These are phyloP conservation scores for Plasmodium cynomolgi DNA, from an alignment of 169 alveolate species.

Conservation along the genomic window DNA sequence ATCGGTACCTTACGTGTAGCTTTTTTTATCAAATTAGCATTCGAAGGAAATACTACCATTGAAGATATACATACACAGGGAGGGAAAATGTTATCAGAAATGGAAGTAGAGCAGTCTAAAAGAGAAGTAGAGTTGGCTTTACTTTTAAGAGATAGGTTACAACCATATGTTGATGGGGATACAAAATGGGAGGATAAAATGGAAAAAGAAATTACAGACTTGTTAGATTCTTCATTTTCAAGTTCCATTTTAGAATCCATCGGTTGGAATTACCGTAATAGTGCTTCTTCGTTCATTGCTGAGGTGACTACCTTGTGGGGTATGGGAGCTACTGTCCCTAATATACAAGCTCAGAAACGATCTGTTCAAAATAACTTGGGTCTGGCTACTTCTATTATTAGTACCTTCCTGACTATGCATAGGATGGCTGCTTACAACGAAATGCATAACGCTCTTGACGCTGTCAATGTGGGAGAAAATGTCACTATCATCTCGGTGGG, in stretches of 20 bases:
- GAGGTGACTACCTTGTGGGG: conserved; percentile 85
- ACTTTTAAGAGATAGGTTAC: conserved; percentile 72
- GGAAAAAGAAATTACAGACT: conserved; percentile 39
- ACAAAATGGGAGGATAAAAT: conserved; percentile 38
- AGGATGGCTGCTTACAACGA: conserved; percentile 6
- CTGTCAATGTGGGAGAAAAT: neutral
- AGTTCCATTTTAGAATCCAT: conserved; percentile 82
- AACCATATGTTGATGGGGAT: conserved; percentile 62
- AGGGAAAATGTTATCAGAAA: conserved; percentile 11
- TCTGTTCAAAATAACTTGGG: conserved; percentile 48
- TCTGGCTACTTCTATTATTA: conserved; percentile 15
- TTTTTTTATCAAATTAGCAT: conserved; percentile 27
- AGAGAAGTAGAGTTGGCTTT: conserved; percentile 81
- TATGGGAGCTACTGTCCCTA: conserved; percentile 80
- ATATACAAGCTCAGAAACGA: conserved; percentile 80
- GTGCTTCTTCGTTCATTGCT: conserved; percentile 78
- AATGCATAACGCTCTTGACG: neutral
- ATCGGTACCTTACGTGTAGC: conserved; percentile 81
- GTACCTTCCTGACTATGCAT: conserved; percentile 38
- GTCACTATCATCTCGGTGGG: neutral
- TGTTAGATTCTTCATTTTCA: conserved; percentile 75
- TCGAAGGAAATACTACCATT: conserved; percentile 1
- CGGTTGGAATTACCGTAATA: conserved; percentile 85
- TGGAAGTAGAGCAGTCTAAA: conserved; percentile 78
- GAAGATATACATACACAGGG: conserved; percentile 26